Conservation (phyloP, 495 filamentous ascomycete genomes). For the Talaromyces adpressus region DNA sequence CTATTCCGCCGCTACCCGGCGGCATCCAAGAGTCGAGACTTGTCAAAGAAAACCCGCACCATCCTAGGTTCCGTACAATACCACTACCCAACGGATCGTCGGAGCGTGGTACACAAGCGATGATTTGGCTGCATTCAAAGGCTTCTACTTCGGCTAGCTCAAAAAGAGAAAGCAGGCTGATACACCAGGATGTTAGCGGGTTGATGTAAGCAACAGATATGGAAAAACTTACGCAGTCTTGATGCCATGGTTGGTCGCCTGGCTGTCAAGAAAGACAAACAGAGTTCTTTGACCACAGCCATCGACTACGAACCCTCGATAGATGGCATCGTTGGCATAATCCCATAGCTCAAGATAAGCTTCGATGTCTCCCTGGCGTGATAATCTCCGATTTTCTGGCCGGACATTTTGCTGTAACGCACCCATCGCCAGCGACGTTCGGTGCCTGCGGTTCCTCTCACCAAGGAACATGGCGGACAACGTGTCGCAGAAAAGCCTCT, state of each 20-base stretch:
- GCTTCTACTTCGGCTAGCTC: constrained; percentile 66
- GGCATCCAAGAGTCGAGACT: constrained; percentile 65
- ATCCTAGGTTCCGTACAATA: constrained; percentile 73
- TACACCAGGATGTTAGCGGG: background rate
- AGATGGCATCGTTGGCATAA: constrained; percentile 73
- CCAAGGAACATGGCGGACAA: constrained; percentile 88
- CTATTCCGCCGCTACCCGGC: constrained; percentile 42
- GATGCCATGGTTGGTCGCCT: constrained; percentile 61
- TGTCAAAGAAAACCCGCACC: constrained; percentile 83
- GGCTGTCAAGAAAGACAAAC: constrained; percentile 80
- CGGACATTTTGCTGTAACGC: constrained; percentile 35
- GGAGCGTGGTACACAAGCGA: constrained; percentile 71
- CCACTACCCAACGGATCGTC: constrained; percentile 51
- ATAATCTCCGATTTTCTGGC: constrained; percentile 19
- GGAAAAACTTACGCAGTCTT: constrained; percentile 74
- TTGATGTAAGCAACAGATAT: background rate
- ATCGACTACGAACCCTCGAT: constrained; percentile 73
- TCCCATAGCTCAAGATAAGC: constrained; percentile 80
- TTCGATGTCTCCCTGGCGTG: constrained; percentile 26
- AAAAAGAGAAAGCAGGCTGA: constrained; percentile 80
- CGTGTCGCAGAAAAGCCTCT: constrained; percentile 98
- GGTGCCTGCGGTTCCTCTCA: constrained; percentile 67
- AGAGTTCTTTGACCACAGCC: constrained; percentile 59
- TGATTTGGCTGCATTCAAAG: constrained; percentile 67
- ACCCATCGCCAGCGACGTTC: constrained; percentile 75